A percentile compares a stretch with the other conserved stretches of the same genome.
phyloP scores from a whole-genome alignment of 2,329 filamentous ascomycete genomes.

The Aspergillus fructus region DNA sequence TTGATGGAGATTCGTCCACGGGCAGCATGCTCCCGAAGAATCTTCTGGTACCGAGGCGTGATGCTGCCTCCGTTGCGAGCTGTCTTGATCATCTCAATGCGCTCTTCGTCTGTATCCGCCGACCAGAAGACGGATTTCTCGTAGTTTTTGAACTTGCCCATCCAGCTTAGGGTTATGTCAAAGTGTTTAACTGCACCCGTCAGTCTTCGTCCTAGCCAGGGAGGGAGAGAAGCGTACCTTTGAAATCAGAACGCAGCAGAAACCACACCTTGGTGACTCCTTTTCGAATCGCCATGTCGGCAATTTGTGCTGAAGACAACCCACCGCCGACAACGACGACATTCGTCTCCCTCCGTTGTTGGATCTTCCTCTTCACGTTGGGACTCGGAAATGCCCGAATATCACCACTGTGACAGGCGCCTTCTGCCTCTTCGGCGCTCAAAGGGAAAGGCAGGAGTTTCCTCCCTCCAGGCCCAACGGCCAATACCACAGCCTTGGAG shows the following conservation, averaged over 20 bases:
- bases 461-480: conserved; percentile 66
- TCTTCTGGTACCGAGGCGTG: conserved; percentile 66
- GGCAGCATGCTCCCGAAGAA: conserved; percentile 61
- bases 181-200: conserved; percentile 64
- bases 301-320: conserved; percentile 71
- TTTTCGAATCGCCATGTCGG: conserved; percentile 63
- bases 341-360: conserved; percentile 53
- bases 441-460: conserved; percentile 50
- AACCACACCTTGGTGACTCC: conserved; percentile 69
- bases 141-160: conserved; percentile 77
- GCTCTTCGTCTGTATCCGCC: conserved; percentile 68
- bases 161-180: conserved; percentile 74
- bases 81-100: conserved; percentile 62
- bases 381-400: conserved; percentile 59
- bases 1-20: conserved; percentile 55
- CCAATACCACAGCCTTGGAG: conserved; percentile 65
- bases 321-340: conserved; percentile 73
- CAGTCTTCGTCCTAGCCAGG: background rate
- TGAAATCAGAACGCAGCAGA: conserved; percentile 59
- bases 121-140: conserved; percentile 76
- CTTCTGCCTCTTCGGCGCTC: conserved; percentile 43
- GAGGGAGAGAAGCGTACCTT: conserved; percentile 37
- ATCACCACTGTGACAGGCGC: conserved; percentile 64
- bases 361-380: conserved; percentile 55
- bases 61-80: conserved; percentile 77